These are phyloP conservation scores for Pinus albicaulis DNA, from an alignment of 75 land plant genomes.

Conservation along the genomic window DNA sequence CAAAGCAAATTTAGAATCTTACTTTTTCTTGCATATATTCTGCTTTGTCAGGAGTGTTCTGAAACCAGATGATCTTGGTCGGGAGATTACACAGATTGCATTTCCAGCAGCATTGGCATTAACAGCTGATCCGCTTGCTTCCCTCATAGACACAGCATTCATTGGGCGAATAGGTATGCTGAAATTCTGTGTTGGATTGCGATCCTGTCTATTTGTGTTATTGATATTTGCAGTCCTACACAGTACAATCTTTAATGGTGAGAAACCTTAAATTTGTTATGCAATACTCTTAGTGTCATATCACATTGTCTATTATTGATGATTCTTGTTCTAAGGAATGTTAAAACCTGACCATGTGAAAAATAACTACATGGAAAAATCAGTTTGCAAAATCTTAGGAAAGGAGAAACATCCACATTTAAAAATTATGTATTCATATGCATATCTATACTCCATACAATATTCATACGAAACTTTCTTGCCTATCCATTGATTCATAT, in stretches of 20 bases:
- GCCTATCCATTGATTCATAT: too few relatives aligned
- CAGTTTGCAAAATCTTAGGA: too few relatives aligned
- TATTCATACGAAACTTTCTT: too few relatives aligned
- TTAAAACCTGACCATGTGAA: too few relatives aligned
- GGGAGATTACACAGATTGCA: conserved; percentile 69
- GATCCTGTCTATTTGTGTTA: neutral
- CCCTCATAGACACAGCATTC: conserved; percentile 83
- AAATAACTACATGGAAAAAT: too few relatives aligned
- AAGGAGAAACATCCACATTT: too few relatives aligned
- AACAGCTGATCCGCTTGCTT: conserved; percentile 89
- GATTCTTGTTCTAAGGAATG: too few relatives aligned
- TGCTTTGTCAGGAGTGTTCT: conserved; percentile 50
- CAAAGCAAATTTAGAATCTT: neutral
- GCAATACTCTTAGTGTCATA: too few relatives aligned
- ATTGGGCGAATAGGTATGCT: conserved; percentile 70
- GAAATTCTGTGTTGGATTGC: neutral
- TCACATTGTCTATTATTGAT: too few relatives aligned
- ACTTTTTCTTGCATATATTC: neutral
- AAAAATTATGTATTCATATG: too few relatives aligned
- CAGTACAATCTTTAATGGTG: neutral
- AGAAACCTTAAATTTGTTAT: too few relatives aligned
- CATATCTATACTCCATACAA: too few relatives aligned
- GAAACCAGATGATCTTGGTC: conserved; percentile 72
- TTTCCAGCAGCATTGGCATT: conserved; percentile 76
- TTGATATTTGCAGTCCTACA: neutral